phyloP scores from a whole-genome alignment of 2,329 filamentous ascomycete genomes.

The Penicillium crustosum region DNA sequence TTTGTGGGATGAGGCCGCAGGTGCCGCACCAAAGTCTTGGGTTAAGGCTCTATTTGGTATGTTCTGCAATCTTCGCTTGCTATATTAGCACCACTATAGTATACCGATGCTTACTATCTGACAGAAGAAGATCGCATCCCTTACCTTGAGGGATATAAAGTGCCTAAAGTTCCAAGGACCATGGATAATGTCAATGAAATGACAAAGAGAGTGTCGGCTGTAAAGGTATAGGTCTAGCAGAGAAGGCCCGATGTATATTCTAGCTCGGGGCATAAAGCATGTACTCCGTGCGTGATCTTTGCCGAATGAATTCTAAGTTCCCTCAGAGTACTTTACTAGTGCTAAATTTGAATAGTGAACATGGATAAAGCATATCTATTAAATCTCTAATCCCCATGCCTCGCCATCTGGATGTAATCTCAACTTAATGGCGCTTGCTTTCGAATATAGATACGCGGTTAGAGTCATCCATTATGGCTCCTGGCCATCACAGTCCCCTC shows the following conservation, averaged over 20 bases:
- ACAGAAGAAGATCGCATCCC: slow-evolving; percentile 2
- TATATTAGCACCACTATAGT: not conserved
- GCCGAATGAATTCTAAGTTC: not conserved
- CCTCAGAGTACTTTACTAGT: too few relatives aligned
- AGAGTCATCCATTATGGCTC: too few relatives aligned
- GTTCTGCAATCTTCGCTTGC: not conserved
- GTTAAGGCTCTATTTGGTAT: not conserved
- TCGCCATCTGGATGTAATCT: not conserved
- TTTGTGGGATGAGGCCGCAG: not conserved
- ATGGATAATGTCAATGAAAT: not conserved
- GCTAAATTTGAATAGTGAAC: not conserved
- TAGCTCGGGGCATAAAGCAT: not conserved
- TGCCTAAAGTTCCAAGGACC: not conserved
- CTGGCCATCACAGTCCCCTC: too few relatives aligned
- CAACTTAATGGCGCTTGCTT: too few relatives aligned
- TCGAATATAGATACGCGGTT: too few relatives aligned
- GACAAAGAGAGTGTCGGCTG: not conserved
- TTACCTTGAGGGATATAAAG: not conserved
- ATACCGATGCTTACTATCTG: not conserved
- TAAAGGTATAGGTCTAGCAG: not conserved
- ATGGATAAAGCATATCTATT: not conserved
- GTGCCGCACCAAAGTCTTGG: not conserved
- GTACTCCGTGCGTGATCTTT: not conserved
- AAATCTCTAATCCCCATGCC: not conserved
- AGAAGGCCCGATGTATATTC: not conserved